Percentiles rank a stretch among this genome's conserved stretches.
These are phyloP conservation scores for Suhomyces kilbournensis DNA, from an alignment of 805 yeast genomes.

Conservation along the genomic window DNA sequence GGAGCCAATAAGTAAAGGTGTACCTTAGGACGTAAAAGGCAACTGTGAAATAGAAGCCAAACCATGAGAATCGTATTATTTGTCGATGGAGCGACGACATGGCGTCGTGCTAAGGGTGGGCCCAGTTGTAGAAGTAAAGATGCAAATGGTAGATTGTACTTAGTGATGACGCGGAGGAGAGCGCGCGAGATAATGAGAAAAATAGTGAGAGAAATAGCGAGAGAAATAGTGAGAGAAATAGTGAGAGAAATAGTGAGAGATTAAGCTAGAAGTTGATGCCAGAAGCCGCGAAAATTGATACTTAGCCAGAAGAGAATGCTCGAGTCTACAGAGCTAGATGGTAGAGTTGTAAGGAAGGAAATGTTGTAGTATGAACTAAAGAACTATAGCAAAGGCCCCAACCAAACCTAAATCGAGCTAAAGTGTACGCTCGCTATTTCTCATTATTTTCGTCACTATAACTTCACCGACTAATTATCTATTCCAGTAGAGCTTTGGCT, in stretches of 20 bases:
- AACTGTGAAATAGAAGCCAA: background rate
- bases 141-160: background rate
- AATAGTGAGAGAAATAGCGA: no score
- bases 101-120: background rate
- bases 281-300: background rate
- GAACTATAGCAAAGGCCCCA: no score
- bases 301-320: no score
- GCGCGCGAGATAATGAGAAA: background rate
- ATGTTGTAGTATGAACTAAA: no score
- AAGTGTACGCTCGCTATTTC: no score
- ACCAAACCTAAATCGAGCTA: no score
- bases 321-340: no score
- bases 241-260: background rate
- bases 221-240: no score
- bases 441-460: no score
- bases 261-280: background rate
- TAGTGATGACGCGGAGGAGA: background rate
- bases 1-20: slow-evolving; percentile 10
- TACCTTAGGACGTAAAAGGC: slow-evolving; percentile 6
- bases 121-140: background rate
- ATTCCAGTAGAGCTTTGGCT: no score
- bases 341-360: no score
- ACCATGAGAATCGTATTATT: background rate
- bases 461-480: no score
- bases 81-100: background rate